Conservation (phyloP, 2,329 filamentous ascomycete species). For the Alternaria solani region DNA sequence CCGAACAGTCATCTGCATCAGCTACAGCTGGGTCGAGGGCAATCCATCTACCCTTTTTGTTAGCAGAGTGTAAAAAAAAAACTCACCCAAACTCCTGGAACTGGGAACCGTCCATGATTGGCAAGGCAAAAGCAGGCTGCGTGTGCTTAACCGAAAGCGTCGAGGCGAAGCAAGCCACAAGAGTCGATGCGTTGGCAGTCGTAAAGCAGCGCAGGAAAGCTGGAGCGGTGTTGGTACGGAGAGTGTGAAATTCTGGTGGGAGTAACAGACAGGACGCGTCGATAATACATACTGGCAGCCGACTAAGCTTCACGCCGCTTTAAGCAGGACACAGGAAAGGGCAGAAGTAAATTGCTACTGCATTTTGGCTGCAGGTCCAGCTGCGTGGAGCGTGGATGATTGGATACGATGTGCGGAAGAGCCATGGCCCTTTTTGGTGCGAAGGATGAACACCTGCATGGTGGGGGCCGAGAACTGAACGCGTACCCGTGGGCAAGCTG, state of each 20-base stretch:
- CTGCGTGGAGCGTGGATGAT: background rate
- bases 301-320: background rate
- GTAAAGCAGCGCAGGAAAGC: constrained; percentile 6
- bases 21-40: no score
- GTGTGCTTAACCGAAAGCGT: background rate
- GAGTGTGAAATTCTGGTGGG: background rate
- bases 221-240: background rate
- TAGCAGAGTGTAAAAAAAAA: constrained; percentile 11
- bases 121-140: background rate
- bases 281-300: background rate
- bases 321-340: background rate
- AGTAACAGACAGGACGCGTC: background rate
- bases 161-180: background rate
- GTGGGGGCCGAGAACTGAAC: background rate
- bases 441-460: background rate
- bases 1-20: no score
- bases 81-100: background rate
- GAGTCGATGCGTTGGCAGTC: background rate
- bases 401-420: background rate
- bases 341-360: background rate
- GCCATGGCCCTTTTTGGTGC: constrained; percentile 7
- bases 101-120: background rate
- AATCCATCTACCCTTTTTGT: constrained; percentile 10
- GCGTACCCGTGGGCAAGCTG: accelerated
- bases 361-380: background rate